phyloP scores from a whole-genome alignment of 179 eudicot genomes.

The Carnegiea gigantea region DNA sequence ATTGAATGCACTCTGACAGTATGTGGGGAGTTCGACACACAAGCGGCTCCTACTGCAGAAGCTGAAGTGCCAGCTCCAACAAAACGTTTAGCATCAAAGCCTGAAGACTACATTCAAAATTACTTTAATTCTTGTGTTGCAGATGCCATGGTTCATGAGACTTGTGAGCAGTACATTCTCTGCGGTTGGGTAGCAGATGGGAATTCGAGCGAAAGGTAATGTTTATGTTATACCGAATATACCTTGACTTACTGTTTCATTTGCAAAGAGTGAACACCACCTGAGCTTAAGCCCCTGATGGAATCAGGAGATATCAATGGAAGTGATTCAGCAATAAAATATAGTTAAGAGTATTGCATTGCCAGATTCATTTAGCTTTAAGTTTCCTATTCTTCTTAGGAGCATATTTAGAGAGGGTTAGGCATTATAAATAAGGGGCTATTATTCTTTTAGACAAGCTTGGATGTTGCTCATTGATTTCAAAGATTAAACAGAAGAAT shows the following conservation, averaged over 20 bases:
- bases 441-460: too few species aligned
- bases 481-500: too few species aligned
- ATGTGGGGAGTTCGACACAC: conserved; percentile 5
- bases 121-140: conserved; percentile 45
- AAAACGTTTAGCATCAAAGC: conserved; percentile 22
- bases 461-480: too few species aligned
- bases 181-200: conserved; percentile 47
- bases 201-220: conserved; percentile 45
- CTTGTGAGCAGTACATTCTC: conserved; percentile 40
- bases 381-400: too few species aligned
- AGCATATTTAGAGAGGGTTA: too few species aligned
- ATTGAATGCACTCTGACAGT: conserved; percentile 13
- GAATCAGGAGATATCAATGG: background rate
- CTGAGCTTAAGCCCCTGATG: background rate
- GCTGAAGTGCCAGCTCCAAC: conserved; percentile 21
- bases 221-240: too few species aligned
- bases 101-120: conserved; percentile 36
- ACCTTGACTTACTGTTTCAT: background rate
- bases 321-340: background rate
- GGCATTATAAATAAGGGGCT: too few species aligned
- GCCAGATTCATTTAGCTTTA: background rate
- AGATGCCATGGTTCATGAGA: conserved; percentile 49
- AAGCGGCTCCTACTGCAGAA: conserved; percentile 14
- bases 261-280: background rate
- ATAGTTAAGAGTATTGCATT: background rate